Base-by-base conservation (phyloP, 768 basidiomycete genomes). In the Suillus alpinus region DNA sequence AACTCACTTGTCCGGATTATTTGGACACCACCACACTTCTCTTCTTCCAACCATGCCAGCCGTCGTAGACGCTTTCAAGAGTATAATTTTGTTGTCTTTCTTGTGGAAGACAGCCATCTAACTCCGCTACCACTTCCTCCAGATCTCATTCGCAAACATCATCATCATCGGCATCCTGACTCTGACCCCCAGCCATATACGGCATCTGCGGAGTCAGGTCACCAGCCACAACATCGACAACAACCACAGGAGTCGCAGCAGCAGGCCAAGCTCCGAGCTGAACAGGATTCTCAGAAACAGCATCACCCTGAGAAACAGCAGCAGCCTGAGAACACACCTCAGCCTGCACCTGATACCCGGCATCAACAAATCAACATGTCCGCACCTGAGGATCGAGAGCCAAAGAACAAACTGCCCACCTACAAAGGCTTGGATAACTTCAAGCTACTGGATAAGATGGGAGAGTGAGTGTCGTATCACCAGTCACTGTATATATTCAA, bases 11-110 rank as follows among this genome's bases (percentile, higher is more conserved):
- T 49, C 57, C 46, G 20, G 37, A 36, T 26, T 39, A 26, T 41
- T 37, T n/a, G 32, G 13, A 29, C 8, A 7, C 34, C 23, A 57
- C 18, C 5, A 43, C n/a, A 41, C 7, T 41, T 56, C 18, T 37
- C 26, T 61, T 13, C 29, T n/a, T 20, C 6, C 63, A 55, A 70
- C 63, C 63, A 89, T 89, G 88, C 87, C 87, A 63, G 81, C 81
- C 60, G 89, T 93, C 57, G 88, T 95, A 68, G 86, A 94, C 75
- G 89, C 89, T 23, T 91, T 95, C 79, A 95, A 94, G 81, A 94
- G 92, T 93, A 72, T 43, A 81, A 75, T 34, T 43, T 12, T 46
- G 26, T 37, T 16, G 12, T 44, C 2, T 41, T 56, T 57, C 44
- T 32, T 65, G 62, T 56, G 7, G 44, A 62, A 20, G 31, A 29